Base-by-base conservation (phyloP, 805 yeast species). In the Lipomyces anomalus region DNA sequence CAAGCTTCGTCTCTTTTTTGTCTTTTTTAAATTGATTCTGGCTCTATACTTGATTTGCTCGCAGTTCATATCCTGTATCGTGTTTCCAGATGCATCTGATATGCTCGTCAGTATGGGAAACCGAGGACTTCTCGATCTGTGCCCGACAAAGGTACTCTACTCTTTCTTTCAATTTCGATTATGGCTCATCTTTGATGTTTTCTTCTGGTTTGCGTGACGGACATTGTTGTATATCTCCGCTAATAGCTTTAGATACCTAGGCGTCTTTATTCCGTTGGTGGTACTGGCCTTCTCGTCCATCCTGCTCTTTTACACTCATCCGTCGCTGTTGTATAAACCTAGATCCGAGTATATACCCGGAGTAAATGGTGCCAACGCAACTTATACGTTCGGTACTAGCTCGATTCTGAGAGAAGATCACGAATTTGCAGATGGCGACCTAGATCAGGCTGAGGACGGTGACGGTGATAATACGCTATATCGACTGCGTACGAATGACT, bases 121-220 rank as follows among this genome's bases (percentile, higher is more conserved):
- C 41, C 39, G 56, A 52, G 38, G 56, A 52, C 40, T 38, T 52
- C 39, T 46, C 23, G 22, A 36, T 44, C 11, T 52, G 56, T 37
- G 37, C 47, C 22, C 37, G 55, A 20, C 55, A 52, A 22, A 50
- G 38, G 56, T 52, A 35, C 28, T 49, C 44, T 9, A 28, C 22
- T 35, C 6, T 17, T 6, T n/a, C n/a, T n/a, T n/a, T n/a, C n/a
- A n/a, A n/a, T n/a, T n/a, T n/a, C n/a, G n/a, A n/a, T n/a, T n/a
- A n/a, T n/a, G n/a, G n/a, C 16, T 35, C 22, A 13, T 35, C 28
- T 23, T n/a, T 6, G 13, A n/a, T 11, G 13, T n/a, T 28, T n/a
- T 28, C n/a, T 11, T n/a, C n/a, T n/a, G 11, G 32, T 28, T n/a
- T 11, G n/a, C 13, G 11, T 11, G 13, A 11, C 32, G 11, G 32